phyloP scores from a whole-genome alignment of 192 early-diverging fungal genomes.

The Linderina pennispora region DNA sequence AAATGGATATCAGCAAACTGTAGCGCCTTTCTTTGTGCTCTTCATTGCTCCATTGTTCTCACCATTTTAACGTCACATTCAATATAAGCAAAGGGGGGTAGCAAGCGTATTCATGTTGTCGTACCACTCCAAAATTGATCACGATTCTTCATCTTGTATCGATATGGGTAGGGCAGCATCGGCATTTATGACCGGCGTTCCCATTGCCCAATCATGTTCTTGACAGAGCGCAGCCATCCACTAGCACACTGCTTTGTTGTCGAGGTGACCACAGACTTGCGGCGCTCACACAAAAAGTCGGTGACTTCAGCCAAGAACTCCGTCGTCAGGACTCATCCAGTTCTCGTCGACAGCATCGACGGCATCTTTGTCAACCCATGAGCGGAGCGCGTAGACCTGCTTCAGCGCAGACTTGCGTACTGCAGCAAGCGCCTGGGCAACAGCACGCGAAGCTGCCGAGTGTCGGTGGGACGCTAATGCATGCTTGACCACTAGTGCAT shows the following conservation, averaged over 20 bases:
- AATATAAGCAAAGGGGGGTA: too few species aligned
- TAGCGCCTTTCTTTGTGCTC: too few species aligned
- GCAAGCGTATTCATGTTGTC: too few species aligned
- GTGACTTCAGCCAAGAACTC: neutral
- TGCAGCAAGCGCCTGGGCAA: constrained; percentile 12
- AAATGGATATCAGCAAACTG: too few species aligned
- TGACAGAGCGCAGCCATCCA: constrained; percentile 34
- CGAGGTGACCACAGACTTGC: constrained; percentile 11
- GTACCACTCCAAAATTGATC: too few species aligned
- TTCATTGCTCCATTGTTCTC: too few species aligned
- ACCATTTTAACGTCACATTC: too few species aligned
- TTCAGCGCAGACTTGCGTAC: constrained; percentile 26
- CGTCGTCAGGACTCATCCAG: constrained; percentile 10
- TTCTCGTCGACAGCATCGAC: constrained; percentile 14
- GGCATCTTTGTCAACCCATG: constrained; percentile 12
- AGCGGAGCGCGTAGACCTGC: constrained; percentile 8
- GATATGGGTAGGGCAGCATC: neutral
- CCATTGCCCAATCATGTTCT: constrained; percentile 27
- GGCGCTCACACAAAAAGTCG: constrained; percentile 5
- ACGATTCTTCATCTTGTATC: neutral
- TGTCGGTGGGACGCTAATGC: constrained; percentile 14
- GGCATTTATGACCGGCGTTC: constrained; percentile 13
- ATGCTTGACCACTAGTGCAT: constrained; percentile 15
- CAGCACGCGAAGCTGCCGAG: constrained; percentile 11
- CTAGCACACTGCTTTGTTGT: constrained; percentile 19